phyloP scores from a whole-genome alignment of 768 basidiomycete species.

The Leccinellum albellum region DNA sequence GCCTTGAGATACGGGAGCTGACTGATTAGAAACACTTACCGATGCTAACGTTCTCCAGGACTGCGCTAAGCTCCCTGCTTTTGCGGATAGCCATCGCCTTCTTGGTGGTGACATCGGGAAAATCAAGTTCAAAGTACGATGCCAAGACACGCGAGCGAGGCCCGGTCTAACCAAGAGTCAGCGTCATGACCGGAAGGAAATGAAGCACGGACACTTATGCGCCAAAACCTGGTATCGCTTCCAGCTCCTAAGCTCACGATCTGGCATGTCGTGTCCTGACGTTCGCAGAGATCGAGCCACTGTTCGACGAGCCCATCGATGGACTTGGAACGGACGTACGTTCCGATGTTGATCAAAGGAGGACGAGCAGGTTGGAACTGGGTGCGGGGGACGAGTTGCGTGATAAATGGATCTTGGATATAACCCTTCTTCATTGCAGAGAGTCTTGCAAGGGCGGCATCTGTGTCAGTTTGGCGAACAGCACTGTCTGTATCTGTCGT shows the following conservation, averaged over 20 bases:
- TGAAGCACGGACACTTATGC: slow-evolving; percentile 63
- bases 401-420: slow-evolving; percentile 70
- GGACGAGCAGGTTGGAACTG: slow-evolving; percentile 59
- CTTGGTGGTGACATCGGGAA: slow-evolving; percentile 76
- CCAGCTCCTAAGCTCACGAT: slow-evolving; percentile 94
- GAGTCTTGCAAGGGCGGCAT: slow-evolving; percentile 77
- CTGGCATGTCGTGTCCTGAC: slow-evolving; percentile 57
- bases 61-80: slow-evolving; percentile 38
- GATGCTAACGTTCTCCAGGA: slow-evolving; percentile 12
- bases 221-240: slow-evolving; percentile 95
- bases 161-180: slow-evolving; percentile 47
- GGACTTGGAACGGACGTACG: slow-evolving; percentile 76
- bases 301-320: slow-evolving; percentile 72
- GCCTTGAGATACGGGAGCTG: not conserved
- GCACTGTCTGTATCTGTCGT: slow-evolving; percentile 51
- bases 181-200: slow-evolving; percentile 7
- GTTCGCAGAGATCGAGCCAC: slow-evolving; percentile 51
- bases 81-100: slow-evolving; percentile 82
- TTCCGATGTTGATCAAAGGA: slow-evolving; percentile 94
- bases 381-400: slow-evolving; percentile 61
- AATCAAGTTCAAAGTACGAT: slow-evolving; percentile 86
- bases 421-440: slow-evolving; percentile 87
- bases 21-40: slow-evolving; percentile 10
- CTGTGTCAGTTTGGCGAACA: slow-evolving; percentile 75
- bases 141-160: slow-evolving; percentile 45